Conservation (phyloP, 2,329 filamentous ascomycete species). For the Aureobasidium mangrovei region DNA sequence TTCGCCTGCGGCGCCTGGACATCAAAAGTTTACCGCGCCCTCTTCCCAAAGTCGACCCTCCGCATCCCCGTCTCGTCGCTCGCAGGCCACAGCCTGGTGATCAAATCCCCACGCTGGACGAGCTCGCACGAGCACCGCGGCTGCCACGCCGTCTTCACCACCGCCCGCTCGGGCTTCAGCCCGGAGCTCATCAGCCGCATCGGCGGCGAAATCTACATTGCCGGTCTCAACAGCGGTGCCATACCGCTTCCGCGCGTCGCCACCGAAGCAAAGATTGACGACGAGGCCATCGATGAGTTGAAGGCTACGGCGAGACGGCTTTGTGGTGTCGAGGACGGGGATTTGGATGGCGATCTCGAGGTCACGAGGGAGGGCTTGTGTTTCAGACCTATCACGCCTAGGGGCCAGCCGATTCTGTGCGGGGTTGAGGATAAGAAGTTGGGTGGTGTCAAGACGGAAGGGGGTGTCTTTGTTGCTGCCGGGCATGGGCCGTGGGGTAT, state of each 20-base stretch:
- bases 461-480: conserved; percentile 61
- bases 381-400: conserved; percentile 60
- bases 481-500: conserved; percentile 71
- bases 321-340: conserved; percentile 31
- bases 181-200: conserved; percentile 63
- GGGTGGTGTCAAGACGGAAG: conserved; percentile 39
- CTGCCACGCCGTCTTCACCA: conserved; percentile 63
- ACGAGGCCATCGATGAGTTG: conserved; percentile 42
- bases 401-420: conserved; percentile 55
- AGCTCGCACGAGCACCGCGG: conserved; percentile 35
- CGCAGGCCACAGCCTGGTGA: conserved; percentile 63
- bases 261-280: conserved; percentile 41
- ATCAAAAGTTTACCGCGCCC: conserved; percentile 49
- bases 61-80: conserved; percentile 52
- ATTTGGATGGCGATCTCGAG: conserved; percentile 46
- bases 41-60: conserved; percentile 52
- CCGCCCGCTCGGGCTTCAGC: conserved; percentile 49
- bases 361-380: conserved; percentile 59
- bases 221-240: conserved; percentile 56
- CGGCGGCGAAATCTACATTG: conserved; percentile 62
- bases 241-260: conserved; percentile 53
- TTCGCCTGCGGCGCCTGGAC: conserved; percentile 67
- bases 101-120: conserved; percentile 51
- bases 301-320: conserved; percentile 42
- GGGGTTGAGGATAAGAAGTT: conserved; percentile 49